Evolutionary conservation across 768 basidiomycete genomes (phyloP).

Genomic region (Lactarius akahatsu): DNA sequence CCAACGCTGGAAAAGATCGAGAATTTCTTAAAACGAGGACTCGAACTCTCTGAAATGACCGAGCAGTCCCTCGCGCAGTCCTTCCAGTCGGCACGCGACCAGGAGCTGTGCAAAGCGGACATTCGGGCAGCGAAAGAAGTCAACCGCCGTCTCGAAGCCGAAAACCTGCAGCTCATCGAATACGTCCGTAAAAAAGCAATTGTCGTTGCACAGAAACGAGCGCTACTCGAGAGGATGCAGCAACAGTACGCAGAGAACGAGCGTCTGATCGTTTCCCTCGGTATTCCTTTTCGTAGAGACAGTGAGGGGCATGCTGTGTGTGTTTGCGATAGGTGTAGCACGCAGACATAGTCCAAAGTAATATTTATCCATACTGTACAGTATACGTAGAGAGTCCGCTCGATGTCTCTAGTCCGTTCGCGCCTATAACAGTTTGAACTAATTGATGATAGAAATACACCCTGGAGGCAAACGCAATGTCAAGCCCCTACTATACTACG

Average conservation of each 20-base stretch:
- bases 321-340: background rate
- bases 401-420: background rate
- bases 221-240: slow-evolving; percentile 7
- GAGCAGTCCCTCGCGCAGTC: background rate
- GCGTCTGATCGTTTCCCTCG: background rate
- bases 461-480: background rate
- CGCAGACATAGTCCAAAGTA: background rate
- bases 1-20: slow-evolving; percentile 2
- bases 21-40: background rate
- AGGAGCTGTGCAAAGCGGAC: slow-evolving; percentile 4
- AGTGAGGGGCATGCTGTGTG: background rate
- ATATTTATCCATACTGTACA: background rate
- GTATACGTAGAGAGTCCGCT: slow-evolving; percentile 3
- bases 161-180: slow-evolving; percentile 5
- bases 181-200: background rate
- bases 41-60: background rate
- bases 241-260: slow-evolving; percentile 3
- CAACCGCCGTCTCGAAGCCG: background rate
- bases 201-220: slow-evolving; percentile 1
- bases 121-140: slow-evolving; percentile 1
- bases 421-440: background rate
- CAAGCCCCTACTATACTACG: background rate
- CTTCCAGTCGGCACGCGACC: background rate
- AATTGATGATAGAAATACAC: background rate
- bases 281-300: slow-evolving; percentile 1